Evolutionary conservation across 495 filamentous ascomycete genomes (phyloP), one percentile per base, ranked within the genome.

Genomic region (Evernia prunastri): DNA sequence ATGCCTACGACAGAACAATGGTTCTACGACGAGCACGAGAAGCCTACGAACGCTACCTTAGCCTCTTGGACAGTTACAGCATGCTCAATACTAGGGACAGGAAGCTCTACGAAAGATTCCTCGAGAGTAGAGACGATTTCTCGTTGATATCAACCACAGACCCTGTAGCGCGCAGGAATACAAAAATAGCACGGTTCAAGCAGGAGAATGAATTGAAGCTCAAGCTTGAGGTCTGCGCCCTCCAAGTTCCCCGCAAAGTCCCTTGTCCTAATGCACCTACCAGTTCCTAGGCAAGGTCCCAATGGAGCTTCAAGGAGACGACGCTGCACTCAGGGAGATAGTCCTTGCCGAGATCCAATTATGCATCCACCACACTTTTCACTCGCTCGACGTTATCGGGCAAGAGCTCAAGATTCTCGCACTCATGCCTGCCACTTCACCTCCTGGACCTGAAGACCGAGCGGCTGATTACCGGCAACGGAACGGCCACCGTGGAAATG

Each of bases 181-280:
- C 86, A 40, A 98, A 98, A 72, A 94, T 98, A 63, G 82, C 83
- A 36, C 84, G 90, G 64, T 97, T 92, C 74, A 86, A 84, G 71
- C 80, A 87, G 61, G 95, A 97, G 69, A 96, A 94, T 67, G 88
- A 90, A 59, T 75, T 98, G 47, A 94, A 93, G 71, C 77, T 83
- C 66, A 92, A 89, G 73, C 79, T 98, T 25, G 88, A 91, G 80
- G 88, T 88, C 70, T 3, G 67, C 58, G 20, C 10, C 15, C 23
- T 36, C 17, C 37, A 37, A 40, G 25, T 40, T 11, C 27, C 29
- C 9, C 37, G 23, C 20, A 11, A 39, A 11, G 6, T 29, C 18
- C 56, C 33, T 20, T 31, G 27, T 31, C 10, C 51, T 59, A 31
- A 60, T 27, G 11, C 59, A 54, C n/a, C 25, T 33, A 33, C 18